Conservation (phyloP, 805 yeast species). For the Spathaspora arborariae region DNA sequence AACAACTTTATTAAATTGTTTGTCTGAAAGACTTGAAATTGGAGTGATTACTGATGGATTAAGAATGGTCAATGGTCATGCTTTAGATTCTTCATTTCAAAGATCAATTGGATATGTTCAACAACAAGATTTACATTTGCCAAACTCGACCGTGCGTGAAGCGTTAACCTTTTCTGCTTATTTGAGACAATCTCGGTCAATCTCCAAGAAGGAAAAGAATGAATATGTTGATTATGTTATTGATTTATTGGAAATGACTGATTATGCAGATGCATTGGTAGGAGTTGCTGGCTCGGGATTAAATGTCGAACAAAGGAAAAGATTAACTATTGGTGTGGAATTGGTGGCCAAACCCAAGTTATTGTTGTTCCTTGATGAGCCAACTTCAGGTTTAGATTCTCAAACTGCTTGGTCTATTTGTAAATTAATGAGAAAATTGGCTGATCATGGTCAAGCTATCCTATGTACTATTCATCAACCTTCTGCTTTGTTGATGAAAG, state of each 20-base stretch:
- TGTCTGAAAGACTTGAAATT: constrained; percentile 81
- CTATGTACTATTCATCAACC: constrained; percentile 97
- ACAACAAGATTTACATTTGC: constrained; percentile 86
- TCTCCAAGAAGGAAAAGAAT: constrained; percentile 78
- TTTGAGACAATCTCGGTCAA: constrained; percentile 73
- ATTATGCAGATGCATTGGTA: constrained; percentile 79
- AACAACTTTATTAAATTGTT: constrained; percentile 85
- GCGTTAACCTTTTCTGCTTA: constrained; percentile 91
- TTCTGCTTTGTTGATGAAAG: constrained; percentile 70
- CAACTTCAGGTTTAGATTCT: constrained; percentile 93
- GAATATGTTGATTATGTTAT: constrained; percentile 76
- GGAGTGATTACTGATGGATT: constrained; percentile 61
- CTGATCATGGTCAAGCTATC: constrained; percentile 81
- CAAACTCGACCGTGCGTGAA: constrained; percentile 93
- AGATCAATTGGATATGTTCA: constrained; percentile 88
- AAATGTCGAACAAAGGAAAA: constrained; percentile 68
- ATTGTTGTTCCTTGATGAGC: constrained; percentile 75
- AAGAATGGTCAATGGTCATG: constrained; percentile 72
- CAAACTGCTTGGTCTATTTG: constrained; percentile 89
- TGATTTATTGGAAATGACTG: constrained; percentile 82
- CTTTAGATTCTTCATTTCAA: constrained; percentile 40
- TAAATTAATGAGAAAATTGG: constrained; percentile 75
- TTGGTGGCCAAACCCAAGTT: constrained; percentile 75
- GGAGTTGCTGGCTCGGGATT: constrained; percentile 84
- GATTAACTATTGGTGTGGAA: constrained; percentile 76